Evolutionary conservation across 371 early-diverging fungal genomes (phyloP).

Genomic region (Haplosporangium sp.): DNA sequence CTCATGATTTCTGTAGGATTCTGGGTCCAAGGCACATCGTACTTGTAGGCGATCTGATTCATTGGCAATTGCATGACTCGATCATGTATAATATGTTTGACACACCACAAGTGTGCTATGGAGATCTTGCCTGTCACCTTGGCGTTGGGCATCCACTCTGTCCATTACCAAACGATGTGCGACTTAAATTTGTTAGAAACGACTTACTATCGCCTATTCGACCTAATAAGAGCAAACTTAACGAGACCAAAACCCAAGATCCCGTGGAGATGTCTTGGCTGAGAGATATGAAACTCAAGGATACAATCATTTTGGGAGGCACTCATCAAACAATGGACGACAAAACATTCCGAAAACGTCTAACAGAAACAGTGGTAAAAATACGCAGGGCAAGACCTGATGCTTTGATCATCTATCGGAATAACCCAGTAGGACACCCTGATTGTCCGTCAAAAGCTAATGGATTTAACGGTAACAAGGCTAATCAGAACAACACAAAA

Average conservation of each 20-base stretch:
- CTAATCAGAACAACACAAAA: background rate
- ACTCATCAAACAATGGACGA: slow-evolving; percentile 61
- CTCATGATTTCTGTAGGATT: slow-evolving; percentile 42
- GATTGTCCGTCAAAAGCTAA: slow-evolving; percentile 48
- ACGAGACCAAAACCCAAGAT: slow-evolving; percentile 58
- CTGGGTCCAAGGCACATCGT: slow-evolving; percentile 50
- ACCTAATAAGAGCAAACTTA: slow-evolving; percentile 31
- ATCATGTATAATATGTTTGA: slow-evolving; percentile 70
- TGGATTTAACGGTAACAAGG: slow-evolving; percentile 21
- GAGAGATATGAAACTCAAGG: slow-evolving; percentile 56
- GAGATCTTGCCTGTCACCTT: slow-evolving; percentile 66
- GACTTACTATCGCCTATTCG: slow-evolving; percentile 59
- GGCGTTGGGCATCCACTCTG: slow-evolving; percentile 43
- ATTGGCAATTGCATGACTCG: slow-evolving; percentile 71
- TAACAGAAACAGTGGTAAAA: slow-evolving; percentile 58
- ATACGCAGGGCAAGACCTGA: slow-evolving; percentile 60
- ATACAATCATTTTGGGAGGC: slow-evolving; percentile 66
- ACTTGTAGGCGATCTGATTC: slow-evolving; percentile 69
- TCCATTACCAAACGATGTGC: slow-evolving; percentile 51
- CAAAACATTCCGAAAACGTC: slow-evolving; percentile 52
- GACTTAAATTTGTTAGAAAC: slow-evolving; percentile 65
- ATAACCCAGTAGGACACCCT: slow-evolving; percentile 43
- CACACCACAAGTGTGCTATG: slow-evolving; percentile 68
- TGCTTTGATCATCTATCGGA: slow-evolving; percentile 59
- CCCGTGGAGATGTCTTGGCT: slow-evolving; percentile 68